A percentile compares a stretch with the other conserved stretches of the same genome.
Conservation (phyloP, 2,329 filamentous ascomycete species). For the Beauveria sp. region DNA sequence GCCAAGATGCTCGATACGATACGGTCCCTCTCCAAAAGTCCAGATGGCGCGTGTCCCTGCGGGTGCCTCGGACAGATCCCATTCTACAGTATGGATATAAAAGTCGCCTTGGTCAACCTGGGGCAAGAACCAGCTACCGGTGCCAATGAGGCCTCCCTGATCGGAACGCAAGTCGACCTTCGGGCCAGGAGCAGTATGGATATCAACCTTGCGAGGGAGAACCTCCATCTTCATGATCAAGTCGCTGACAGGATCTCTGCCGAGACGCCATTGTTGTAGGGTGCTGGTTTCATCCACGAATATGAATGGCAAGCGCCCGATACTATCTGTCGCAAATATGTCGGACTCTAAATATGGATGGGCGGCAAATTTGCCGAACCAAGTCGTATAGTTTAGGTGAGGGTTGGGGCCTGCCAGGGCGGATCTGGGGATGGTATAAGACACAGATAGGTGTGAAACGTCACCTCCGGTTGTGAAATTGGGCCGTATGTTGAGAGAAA, state of each 20-base stretch:
- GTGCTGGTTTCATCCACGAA: constrained; percentile 12
- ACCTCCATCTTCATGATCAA: constrained; percentile 12
- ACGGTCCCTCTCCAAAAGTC: constrained; percentile 14
- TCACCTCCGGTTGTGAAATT: background rate
- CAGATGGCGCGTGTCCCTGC: constrained; percentile 14
- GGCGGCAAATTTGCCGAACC: constrained; percentile 7
- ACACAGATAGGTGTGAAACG: constrained; percentile 9
- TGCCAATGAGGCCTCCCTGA: constrained; percentile 7
- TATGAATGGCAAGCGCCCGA: constrained; percentile 11
- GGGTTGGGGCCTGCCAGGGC: constrained; percentile 1
- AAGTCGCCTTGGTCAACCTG: constrained; percentile 7
- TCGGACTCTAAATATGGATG: constrained; percentile 9
- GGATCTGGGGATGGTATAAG: constrained; percentile 7
- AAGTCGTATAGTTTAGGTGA: constrained; percentile 8
- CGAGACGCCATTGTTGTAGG: constrained; percentile 13
- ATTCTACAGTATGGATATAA: constrained; percentile 11
- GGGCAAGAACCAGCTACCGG: constrained; percentile 13
- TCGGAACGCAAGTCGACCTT: constrained; percentile 13
- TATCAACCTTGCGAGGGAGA: constrained; percentile 12
- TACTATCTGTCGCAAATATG: constrained; percentile 8
- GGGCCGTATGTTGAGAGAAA: constrained; percentile 5
- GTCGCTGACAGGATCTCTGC: constrained; percentile 11
- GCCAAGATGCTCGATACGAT: constrained; percentile 9
- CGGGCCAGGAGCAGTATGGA: constrained; percentile 11
- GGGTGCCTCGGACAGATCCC: constrained; percentile 12